phyloP scores from a whole-genome alignment of 176 grass and related monocot species.

The Oryza australiensis region DNA sequence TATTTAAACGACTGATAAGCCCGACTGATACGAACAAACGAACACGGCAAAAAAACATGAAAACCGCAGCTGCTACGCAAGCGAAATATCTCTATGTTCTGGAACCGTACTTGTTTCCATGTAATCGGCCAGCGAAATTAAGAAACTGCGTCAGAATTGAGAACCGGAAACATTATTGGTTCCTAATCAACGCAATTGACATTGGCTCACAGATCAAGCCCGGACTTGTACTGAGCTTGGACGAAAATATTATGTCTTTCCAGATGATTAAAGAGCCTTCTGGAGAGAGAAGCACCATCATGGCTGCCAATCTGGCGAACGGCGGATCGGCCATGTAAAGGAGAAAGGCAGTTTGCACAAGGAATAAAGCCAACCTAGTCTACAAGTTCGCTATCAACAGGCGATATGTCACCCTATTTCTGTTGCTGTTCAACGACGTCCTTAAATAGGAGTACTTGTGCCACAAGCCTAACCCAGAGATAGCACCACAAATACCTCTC shows the following conservation, averaged over 20 bases:
- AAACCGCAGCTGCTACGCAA: neutral
- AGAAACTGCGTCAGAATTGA: neutral
- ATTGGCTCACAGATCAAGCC: neutral
- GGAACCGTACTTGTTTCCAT: neutral
- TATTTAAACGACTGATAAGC: no score
- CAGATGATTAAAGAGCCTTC: conserved; percentile 35
- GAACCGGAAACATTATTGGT: neutral
- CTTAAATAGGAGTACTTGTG: conserved; percentile 34
- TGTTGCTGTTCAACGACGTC: conserved; percentile 12
- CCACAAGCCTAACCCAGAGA: conserved; percentile 33
- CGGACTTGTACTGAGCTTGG: neutral
- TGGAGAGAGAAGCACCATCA: neutral
- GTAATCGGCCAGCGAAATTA: neutral
- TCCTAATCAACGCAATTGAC: neutral
- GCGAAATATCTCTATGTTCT: neutral
- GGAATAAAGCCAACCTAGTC: conserved; percentile 39
- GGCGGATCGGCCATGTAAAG: conserved; percentile 9
- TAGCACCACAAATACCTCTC: conserved; percentile 23
- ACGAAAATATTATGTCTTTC: conserved; percentile 12
- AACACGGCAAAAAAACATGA: neutral
- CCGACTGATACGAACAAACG: no score
- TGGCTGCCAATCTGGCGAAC: conserved; percentile 37
- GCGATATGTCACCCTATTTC: conserved; percentile 15
- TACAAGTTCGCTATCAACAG: conserved; percentile 7
- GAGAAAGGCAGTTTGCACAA: conserved; percentile 17